phyloP scores from a whole-genome alignment of 202 grass and related monocot species.

The Elaeis oleifera region DNA sequence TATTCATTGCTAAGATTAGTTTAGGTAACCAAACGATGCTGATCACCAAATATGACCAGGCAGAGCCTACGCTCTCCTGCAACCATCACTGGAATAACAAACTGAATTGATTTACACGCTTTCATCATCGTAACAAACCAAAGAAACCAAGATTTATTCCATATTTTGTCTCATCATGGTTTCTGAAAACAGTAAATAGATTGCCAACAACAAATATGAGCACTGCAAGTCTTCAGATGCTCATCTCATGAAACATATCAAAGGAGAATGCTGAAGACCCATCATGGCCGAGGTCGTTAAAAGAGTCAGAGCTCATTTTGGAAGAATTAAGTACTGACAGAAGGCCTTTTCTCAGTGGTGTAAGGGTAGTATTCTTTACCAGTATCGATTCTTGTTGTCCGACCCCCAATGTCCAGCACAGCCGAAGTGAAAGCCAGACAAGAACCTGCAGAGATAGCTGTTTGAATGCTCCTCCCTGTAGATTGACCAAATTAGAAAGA shows the following conservation, averaged over 20 bases:
- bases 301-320: conserved; percentile 20
- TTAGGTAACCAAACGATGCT: too few species aligned
- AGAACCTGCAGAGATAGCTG: conserved; percentile 62
- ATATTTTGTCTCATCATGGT: too few species aligned
- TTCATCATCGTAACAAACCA: too few species aligned
- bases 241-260: conserved; percentile 9
- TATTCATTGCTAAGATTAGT: too few species aligned
- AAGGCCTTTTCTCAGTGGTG: conserved; percentile 61
- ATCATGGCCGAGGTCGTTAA: conserved; percentile 24
- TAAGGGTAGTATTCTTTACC: conserved; percentile 69
- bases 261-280: conserved; percentile 24
- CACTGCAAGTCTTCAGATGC: too few species aligned
- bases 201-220: too few species aligned
- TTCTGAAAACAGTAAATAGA: too few species aligned
- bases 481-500: conserved; percentile 11
- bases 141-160: too few species aligned
- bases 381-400: conserved; percentile 72
- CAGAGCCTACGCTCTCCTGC: too few species aligned
- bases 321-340: conserved; percentile 22
- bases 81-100: too few species aligned
- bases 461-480: conserved; percentile 70
- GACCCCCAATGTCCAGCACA: conserved; percentile 58
- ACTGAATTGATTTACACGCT: too few species aligned
- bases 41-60: too few species aligned
- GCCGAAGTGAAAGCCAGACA: conserved; percentile 66